Evolutionary conservation across 1,284 basidiomycete species (phyloP).

Genomic region (Athelia psychrophila): DNA sequence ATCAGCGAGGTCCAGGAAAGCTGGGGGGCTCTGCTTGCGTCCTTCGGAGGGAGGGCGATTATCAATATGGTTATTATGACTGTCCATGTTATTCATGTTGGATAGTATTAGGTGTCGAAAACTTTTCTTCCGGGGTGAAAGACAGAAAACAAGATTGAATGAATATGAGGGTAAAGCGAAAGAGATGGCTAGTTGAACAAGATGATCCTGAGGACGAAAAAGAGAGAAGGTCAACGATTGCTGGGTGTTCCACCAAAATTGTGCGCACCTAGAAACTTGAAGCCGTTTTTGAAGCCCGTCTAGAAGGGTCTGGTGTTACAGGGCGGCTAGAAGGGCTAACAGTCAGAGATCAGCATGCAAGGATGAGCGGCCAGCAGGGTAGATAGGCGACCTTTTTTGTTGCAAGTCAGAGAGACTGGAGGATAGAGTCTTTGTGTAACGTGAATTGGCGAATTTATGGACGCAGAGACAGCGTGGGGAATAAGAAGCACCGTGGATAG

Average conservation of each 20-base stretch:
- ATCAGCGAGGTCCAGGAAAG: slow-evolving; percentile 87
- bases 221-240: slow-evolving; percentile 1
- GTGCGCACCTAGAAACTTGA: slow-evolving; percentile 47
- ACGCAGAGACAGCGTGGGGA: too few relatives aligned
- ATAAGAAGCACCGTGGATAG: too few relatives aligned
- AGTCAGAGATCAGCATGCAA: background rate
- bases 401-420: too few relatives aligned
- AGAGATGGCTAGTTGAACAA: slow-evolving; percentile 67
- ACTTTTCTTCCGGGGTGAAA: slow-evolving; percentile 53
- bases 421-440: too few relatives aligned
- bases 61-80: slow-evolving; percentile 68
- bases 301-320: slow-evolving; percentile 78
- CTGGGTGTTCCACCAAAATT: slow-evolving; percentile 8
- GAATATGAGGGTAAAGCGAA: slow-evolving; percentile 48
- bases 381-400: too few relatives aligned
- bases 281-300: slow-evolving; percentile 74
- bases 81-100: slow-evolving; percentile 69
- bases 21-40: slow-evolving; percentile 80
- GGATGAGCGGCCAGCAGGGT: too few relatives aligned
- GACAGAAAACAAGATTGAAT: slow-evolving; percentile 56
- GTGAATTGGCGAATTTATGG: too few relatives aligned
- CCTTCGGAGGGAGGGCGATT: slow-evolving; percentile 62
- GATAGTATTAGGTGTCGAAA: slow-evolving; percentile 38
- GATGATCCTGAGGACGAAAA: slow-evolving; percentile 41
- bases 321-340: slow-evolving; percentile 45